These are phyloP conservation scores for Pseudohalonectria lignicola DNA, from an alignment of 2,329 filamentous ascomycete species.

Conservation along the genomic window DNA sequence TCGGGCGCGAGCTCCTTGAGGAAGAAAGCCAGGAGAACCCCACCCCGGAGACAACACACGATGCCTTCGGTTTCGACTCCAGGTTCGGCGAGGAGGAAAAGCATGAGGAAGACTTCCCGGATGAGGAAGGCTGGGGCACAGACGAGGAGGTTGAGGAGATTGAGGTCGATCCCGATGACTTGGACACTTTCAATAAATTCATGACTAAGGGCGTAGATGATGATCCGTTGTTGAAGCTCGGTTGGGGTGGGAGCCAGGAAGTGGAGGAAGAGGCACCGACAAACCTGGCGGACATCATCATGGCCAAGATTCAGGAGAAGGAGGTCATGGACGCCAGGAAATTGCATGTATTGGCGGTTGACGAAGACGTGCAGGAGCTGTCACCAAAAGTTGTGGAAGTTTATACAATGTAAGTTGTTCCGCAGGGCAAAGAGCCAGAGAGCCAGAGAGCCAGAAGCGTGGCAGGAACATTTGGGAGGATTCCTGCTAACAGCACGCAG, in stretches of 20 bases:
- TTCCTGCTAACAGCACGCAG: conserved; percentile 26
- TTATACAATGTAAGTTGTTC: conserved; percentile 68
- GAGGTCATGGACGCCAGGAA: conserved; percentile 53
- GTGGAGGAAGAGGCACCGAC: conserved; percentile 38
- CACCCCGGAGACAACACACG: conserved; percentile 31
- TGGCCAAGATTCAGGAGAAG: conserved; percentile 87
- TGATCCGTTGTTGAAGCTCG: conserved; percentile 61
- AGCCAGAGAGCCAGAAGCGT: no score
- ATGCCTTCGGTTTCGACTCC: conserved; percentile 73
- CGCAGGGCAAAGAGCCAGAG: no score
- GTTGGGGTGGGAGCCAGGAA: conserved; percentile 35
- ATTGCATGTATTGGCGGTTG: conserved; percentile 39
- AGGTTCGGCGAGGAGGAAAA: conserved; percentile 38
- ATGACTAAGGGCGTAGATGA: conserved; percentile 61
- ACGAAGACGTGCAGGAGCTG: conserved; percentile 69
- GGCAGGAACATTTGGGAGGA: no score
- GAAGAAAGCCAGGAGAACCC: conserved; percentile 43
- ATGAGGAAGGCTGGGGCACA: conserved; percentile 62
- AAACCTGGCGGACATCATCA: conserved; percentile 85
- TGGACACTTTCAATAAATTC: conserved; percentile 87
- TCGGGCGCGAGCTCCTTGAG: conserved; percentile 79
- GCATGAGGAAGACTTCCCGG: conserved; percentile 35
- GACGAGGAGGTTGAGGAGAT: conserved; percentile 61
- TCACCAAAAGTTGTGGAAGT: conserved; percentile 90
- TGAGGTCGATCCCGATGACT: conserved; percentile 80